Evolutionary conservation across 805 yeast genomes (phyloP).

Genomic region (Debaryomyces castellii): DNA sequence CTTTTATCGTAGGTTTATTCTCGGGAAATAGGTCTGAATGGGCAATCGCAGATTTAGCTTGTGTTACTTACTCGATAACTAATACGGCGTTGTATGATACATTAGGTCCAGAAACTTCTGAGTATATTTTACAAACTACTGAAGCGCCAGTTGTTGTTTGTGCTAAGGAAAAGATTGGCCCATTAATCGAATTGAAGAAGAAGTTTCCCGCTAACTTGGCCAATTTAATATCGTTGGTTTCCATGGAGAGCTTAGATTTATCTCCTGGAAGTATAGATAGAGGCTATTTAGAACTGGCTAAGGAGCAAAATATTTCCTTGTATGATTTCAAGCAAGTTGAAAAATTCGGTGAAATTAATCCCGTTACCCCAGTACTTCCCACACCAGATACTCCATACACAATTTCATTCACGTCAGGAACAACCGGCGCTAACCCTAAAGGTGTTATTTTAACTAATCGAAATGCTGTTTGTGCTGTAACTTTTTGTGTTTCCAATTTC

Average conservation of each 20-base stretch:
- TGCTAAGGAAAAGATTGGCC: conserved; percentile 31
- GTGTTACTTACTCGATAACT: conserved; percentile 46
- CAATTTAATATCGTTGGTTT: conserved; percentile 32
- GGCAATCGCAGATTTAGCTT: conserved; percentile 68
- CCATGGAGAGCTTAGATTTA: conserved; percentile 37
- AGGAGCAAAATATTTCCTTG: conserved; percentile 13
- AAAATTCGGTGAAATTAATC: conserved; percentile 31
- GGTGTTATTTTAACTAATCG: conserved; percentile 62
- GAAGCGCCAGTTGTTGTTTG: conserved; percentile 52
- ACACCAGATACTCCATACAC: conserved; percentile 51
- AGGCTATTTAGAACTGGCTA: conserved; percentile 18
- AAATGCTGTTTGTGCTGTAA: conserved; percentile 47
- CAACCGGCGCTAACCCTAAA: conserved; percentile 68
- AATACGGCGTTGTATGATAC: conserved; percentile 33
- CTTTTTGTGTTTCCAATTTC: conserved; percentile 29
- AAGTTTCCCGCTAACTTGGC: conserved; percentile 21
- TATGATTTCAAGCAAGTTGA: conserved; percentile 33
- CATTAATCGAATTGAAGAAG: conserved; percentile 28
- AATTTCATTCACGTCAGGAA: conserved; percentile 72
- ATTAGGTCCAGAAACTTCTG: conserved; percentile 56
- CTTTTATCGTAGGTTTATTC: conserved; percentile 56
- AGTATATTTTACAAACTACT: conserved; percentile 59
- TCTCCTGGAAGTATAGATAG: conserved; percentile 21
- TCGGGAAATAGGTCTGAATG: conserved; percentile 65
- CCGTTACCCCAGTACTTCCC: conserved; percentile 42